Base-by-base conservation (phyloP, 495 filamentous ascomycete genomes). In the Margaritispora aquatica region DNA sequence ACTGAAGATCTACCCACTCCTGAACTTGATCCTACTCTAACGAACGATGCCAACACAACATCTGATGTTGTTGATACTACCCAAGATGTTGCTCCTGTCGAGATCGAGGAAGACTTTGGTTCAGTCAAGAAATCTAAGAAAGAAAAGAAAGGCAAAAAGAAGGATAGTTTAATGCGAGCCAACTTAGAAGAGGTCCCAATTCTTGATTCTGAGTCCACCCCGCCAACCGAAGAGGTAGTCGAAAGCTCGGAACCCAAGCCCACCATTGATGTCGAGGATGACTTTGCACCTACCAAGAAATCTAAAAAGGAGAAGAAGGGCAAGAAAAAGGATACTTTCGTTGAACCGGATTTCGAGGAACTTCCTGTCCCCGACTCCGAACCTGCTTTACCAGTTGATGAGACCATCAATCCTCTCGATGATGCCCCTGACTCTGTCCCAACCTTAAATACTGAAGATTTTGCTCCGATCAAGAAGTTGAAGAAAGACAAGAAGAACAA, bases 251-350 rank as follows among this genome's bases (percentile, higher is more conserved):
- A n/a, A n/a, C n/a, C n/a, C n/a, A n/a, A n/a, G n/a, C n/a, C n/a
- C n/a, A n/a, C n/a, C n/a, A n/a, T n/a, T n/a, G n/a, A n/a, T n/a
- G 53, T 5, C 21, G 34, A 71, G 52, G 56, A 59, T n/a, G 66
- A 65, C 56, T 64, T 26, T 54, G 66, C 52, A 56, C 56, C 61
- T 38, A 55, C 55, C 24, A 70, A 67, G 36, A 73, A 72, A 58
- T 62, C 76, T 63, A 80, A 75, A 72, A 77, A 75, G 71, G 80
- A 75, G 70, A 70, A 61, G 57, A 63, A 73, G 62, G 63, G 62
- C 70, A 72, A 61, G 60, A 64, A 64, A 15, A 54, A 58, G 41
- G 13, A 54, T 27, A 61, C 53, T 19, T 36, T 61, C 20, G 53
- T 46, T 0, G 55, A 62, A 55, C n/a, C 23, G 48, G 34, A 50